Percentiles rank a stretch among this genome's conserved stretches.
These are phyloP conservation scores for Spathaspora sp. DNA, from an alignment of 1,139 yeast genomes.

Conservation along the genomic window DNA sequence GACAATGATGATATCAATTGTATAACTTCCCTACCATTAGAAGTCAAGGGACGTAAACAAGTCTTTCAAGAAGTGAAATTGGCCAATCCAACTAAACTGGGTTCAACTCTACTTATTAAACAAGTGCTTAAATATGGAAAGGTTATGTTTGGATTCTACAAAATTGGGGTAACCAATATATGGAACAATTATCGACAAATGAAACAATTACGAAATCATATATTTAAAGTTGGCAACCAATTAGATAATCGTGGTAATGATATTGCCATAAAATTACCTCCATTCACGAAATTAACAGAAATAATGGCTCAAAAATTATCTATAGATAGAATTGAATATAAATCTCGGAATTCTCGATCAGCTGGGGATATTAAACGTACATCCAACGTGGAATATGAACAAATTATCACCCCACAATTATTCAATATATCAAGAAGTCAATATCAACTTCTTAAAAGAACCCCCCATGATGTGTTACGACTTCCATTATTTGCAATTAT, in stretches of 20 bases:
- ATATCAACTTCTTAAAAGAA: conserved; percentile 56
- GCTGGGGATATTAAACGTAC: conserved; percentile 21
- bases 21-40: conserved; percentile 39
- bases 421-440: conserved; percentile 52
- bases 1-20: conserved; percentile 25
- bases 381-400: conserved; percentile 14
- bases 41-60: conserved; percentile 29
- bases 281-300: conserved; percentile 26
- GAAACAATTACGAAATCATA: conserved; percentile 20
- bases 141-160: conserved; percentile 46
- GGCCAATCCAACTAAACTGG: conserved; percentile 18
- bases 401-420: conserved; percentile 13
- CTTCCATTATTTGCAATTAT: conserved; percentile 64
- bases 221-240: conserved; percentile 22
- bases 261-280: conserved; percentile 25
- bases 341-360: conserved; percentile 15
- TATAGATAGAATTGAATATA: conserved; percentile 29
- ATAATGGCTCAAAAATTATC: conserved; percentile 39
- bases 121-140: conserved; percentile 43
- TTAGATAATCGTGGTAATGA: conserved; percentile 28
- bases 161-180: conserved; percentile 50
- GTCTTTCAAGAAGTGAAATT: conserved; percentile 28
- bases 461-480: conserved; percentile 55
- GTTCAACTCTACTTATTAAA: conserved; percentile 23
- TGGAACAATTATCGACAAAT: conserved; percentile 40